Evolutionary conservation across 2,329 filamentous ascomycete species (phyloP).

Genomic region (Cladosporium sp.): DNA sequence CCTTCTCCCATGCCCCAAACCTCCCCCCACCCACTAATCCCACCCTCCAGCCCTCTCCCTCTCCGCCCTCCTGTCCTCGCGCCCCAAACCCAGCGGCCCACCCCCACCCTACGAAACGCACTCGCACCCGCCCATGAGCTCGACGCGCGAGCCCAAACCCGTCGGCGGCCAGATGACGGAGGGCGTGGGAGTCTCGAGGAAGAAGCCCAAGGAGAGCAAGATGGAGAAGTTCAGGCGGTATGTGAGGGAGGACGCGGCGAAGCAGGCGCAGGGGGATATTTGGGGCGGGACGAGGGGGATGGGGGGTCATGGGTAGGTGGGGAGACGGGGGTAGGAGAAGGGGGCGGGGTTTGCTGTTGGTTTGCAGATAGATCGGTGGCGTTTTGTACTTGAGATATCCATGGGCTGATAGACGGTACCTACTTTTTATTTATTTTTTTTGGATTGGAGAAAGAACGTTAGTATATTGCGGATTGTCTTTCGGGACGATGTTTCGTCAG

Average conservation of each 20-base stretch:
- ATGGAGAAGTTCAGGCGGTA: conserved; percentile 8
- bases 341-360: too few relatives aligned
- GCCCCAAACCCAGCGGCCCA: not conserved
- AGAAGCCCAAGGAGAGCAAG: conserved; percentile 9
- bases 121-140: conserved; percentile 5
- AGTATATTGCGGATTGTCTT: too few relatives aligned
- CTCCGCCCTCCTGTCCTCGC: not conserved
- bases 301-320: conserved; percentile 1
- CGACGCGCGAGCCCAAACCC: conserved; percentile 8
- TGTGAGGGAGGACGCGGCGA: conserved; percentile 3
- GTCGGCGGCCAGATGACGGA: conserved; percentile 10
- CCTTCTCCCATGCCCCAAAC: not conserved
- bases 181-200: conserved; percentile 2
- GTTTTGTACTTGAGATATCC: too few relatives aligned
- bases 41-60: conserved; percentile 2
- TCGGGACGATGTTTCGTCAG: too few relatives aligned
- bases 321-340: too few relatives aligned
- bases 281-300: conserved; percentile 7
- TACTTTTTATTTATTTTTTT: too few relatives aligned
- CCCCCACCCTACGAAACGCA: conserved; percentile 1
- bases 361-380: too few relatives aligned
- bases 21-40: not conserved
- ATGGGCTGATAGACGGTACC: too few relatives aligned
- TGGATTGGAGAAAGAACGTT: too few relatives aligned
- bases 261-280: conserved; percentile 9